phyloP scores from a whole-genome alignment of 177 flowering plant genomes.

The Telopea speciosissima region DNA sequence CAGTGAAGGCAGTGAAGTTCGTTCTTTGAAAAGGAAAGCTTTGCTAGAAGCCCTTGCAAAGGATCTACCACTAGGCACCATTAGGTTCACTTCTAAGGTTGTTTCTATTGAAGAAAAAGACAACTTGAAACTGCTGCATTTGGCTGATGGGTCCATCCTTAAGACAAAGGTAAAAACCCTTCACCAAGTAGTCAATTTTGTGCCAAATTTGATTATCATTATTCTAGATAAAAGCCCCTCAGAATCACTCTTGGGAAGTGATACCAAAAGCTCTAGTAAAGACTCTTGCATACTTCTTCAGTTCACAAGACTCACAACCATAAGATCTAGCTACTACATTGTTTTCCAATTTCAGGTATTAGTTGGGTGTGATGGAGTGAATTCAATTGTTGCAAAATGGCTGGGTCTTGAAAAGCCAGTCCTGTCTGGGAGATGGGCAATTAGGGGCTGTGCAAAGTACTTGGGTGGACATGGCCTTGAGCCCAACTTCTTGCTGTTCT shows the following conservation, averaged over 20 bases:
- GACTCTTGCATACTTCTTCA: neutral
- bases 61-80: constrained; percentile 64
- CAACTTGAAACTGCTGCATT: constrained; percentile 47
- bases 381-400: constrained; percentile 70
- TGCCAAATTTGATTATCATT: no score
- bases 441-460: constrained; percentile 44
- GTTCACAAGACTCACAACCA: neutral
- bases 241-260: neutral
- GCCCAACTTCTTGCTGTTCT: constrained; percentile 29
- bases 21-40: constrained; percentile 42
- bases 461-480: constrained; percentile 39
- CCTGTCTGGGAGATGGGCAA: constrained; percentile 39
- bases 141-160: constrained; percentile 63
- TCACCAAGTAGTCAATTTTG: no score
- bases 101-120: constrained; percentile 54
- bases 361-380: constrained; percentile 89
- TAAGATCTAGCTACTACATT: no score
- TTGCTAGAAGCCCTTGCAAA: constrained; percentile 50
- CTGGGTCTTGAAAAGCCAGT: constrained; percentile 49
- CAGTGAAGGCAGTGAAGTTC: constrained; percentile 34
- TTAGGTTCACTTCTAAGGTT: constrained; percentile 70
- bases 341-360: constrained; percentile 35
- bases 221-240: no score
- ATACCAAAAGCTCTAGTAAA: neutral
- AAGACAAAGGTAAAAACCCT: constrained; percentile 52